These are phyloP conservation scores for Thermothelomyces thermophilus DNA, from an alignment of 2,329 filamentous ascomycete species.

Conservation along the genomic window DNA sequence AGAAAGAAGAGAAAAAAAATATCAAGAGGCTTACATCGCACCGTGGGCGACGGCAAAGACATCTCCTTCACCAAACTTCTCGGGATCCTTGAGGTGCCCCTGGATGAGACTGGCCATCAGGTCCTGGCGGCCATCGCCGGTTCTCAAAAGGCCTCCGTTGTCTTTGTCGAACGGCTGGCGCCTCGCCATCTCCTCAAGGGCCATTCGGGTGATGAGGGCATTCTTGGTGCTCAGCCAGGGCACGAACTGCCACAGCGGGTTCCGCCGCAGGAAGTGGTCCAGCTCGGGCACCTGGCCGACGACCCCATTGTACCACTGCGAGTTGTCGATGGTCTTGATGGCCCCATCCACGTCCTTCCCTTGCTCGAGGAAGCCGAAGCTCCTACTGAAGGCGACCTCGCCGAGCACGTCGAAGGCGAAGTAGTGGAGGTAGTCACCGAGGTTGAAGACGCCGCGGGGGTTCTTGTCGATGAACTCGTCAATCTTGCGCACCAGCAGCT, in stretches of 20 bases:
- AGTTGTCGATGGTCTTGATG: slow-evolving; percentile 47
- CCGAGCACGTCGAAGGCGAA: slow-evolving; percentile 46
- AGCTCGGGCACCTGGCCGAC: slow-evolving; percentile 46
- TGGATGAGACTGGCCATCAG: slow-evolving; percentile 45
- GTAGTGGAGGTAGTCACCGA: slow-evolving; percentile 42
- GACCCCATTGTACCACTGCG: slow-evolving; percentile 47
- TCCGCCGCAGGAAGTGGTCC: slow-evolving; percentile 41
- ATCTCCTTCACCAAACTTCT: slow-evolving; percentile 43
- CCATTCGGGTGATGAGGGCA: slow-evolving; percentile 44
- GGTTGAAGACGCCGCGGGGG: slow-evolving; percentile 32
- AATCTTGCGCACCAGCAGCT: slow-evolving; percentile 39
- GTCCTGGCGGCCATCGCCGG: slow-evolving; percentile 42
- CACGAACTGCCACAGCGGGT: slow-evolving; percentile 41
- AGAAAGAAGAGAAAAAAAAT: slow-evolving; percentile 1
- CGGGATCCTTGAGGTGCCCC: slow-evolving; percentile 45
- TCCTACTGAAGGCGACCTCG: slow-evolving; percentile 45
- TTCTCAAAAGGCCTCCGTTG: slow-evolving; percentile 35
- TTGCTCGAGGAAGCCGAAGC: slow-evolving; percentile 46
- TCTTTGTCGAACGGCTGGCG: slow-evolving; percentile 42
- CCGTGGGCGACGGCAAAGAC: slow-evolving; percentile 52
- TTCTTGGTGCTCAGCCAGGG: slow-evolving; percentile 42
- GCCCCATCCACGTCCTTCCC: slow-evolving; percentile 44
- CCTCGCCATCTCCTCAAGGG: slow-evolving; percentile 42
- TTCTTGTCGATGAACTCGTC: slow-evolving; percentile 31
- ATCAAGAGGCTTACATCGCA: slow-evolving; percentile 40